Evolutionary conservation across 257 asterid species (phyloP), one percentile per base, ranked within the genome.

Genomic region (Rhazya stricta): DNA sequence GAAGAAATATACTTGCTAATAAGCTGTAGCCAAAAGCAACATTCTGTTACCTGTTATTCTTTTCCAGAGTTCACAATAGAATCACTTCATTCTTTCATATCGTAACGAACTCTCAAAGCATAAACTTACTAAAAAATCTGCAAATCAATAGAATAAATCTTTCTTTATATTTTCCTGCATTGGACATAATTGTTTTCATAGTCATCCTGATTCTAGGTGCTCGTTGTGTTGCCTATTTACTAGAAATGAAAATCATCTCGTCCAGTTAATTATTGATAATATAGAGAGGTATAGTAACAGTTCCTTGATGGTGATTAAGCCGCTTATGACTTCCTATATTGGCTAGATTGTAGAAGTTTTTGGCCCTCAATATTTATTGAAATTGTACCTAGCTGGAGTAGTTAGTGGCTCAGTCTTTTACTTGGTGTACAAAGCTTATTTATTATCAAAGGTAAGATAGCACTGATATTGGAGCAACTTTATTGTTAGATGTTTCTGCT

Each of bases 311-410:
- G n/a, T 25, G 25, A 63, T 32, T 48, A 32, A 58, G 27, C 9
- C 30, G 45, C 74, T 53, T 71, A 29, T 37, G 18, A 46, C 39
- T 41, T 45, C 48, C n/a, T 76, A 73, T 72, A 45, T 74, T 87
- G 72, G 70, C 62, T 90, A 94, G 99, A 60, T 90, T 18, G 97
- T 92, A 81, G 84, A 85, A 73, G 54, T 54, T 61, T 94, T 90
- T 84, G 99, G 97, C 73, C 85, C 99, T 56, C 76, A 85, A 71
- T 94, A 86, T 84, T 80, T 94, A 82, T 84, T 94, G 85, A 94
- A 83, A 79, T 69, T 92, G 80, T 94, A 94, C 84, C 81, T 94
- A 48, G 78, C 89, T 69, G 99, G 97, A 77, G 97, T 97, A 37
- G 75, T 87, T 86, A 90, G 68, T 75, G 99, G 97, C 81, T 92